A percentile compares a stretch with the other conserved stretches of the same genome.
These are phyloP conservation scores for Colletotrichum liriopes DNA, from an alignment of 2,329 filamentous ascomycete species.

Conservation along the genomic window DNA sequence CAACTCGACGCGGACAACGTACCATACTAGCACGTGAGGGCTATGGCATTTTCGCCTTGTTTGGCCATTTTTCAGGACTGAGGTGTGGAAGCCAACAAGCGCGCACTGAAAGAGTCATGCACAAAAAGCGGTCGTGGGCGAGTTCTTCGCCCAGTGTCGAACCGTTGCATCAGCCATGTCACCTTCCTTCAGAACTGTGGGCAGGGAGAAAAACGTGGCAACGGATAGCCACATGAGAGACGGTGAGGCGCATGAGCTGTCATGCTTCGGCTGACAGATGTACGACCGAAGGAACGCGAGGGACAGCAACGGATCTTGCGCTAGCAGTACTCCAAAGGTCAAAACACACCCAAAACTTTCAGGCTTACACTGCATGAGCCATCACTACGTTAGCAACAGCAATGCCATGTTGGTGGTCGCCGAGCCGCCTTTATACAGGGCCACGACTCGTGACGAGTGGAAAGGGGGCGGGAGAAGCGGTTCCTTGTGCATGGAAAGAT, in stretches of 20 bases:
- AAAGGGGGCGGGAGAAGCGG: background rate
- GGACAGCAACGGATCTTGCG: constrained; percentile 1
- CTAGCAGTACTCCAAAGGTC: constrained; percentile 11
- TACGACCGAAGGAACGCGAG: constrained; percentile 4
- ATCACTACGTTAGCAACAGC: constrained; percentile 1
- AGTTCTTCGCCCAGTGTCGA: constrained; percentile 23
- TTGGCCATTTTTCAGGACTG: background rate
- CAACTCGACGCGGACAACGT: constrained; percentile 1
- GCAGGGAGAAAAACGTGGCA: constrained; percentile 10
- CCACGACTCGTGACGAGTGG: constrained; percentile 34
- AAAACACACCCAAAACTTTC: constrained; percentile 12
- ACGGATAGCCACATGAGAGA: background rate
- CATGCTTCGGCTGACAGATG: background rate
- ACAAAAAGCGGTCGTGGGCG: constrained; percentile 7
- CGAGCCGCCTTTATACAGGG: constrained; percentile 26
- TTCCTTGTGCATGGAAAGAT: constrained; percentile 23
- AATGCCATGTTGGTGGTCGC: constrained; percentile 5
- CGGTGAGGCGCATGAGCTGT: constrained; percentile 3
- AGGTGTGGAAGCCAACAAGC: constrained; percentile 1
- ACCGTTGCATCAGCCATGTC: constrained; percentile 28
- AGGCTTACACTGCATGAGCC: constrained; percentile 24
- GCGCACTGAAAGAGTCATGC: constrained; percentile 29
- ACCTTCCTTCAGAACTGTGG: constrained; percentile 18
- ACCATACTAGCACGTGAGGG: constrained; percentile 4
- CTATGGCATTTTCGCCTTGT: background rate